Base-by-base conservation (phyloP, 2,329 filamentous ascomycete genomes). In the Fusarium graminum region DNA sequence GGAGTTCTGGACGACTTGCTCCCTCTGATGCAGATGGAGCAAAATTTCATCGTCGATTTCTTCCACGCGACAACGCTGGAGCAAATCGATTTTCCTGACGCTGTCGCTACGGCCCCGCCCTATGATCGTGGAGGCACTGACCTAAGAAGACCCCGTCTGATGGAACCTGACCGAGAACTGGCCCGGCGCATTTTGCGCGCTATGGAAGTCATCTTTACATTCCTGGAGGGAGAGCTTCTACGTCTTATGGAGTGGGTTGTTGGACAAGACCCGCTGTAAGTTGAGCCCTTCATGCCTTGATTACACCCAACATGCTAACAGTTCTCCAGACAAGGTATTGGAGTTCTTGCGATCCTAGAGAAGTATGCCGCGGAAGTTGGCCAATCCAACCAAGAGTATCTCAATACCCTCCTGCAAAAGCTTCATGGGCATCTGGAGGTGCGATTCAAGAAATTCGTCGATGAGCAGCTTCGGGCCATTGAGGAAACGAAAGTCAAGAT, bases 401-500 rank as follows among this genome's bases (percentile, higher is more conserved):
- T 97, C 25, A 90, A 93, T 51, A 90, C 88, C 50, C 83, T 91
- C 3, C 81, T 98, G 4, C 91, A 95, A 71, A 93, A 92, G 74
- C 82, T 97, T 11, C 92, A 95, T 69, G 86, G 88, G 55, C 87
- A 86, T 40, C 82, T 98, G 17, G 88, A 91, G 68, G 85, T 86
- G 4, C 86, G 92, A 4, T 97, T 97, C 80, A 89, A 86, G 63
- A 93, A 92, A 65, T 97, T 98, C 72, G 88, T 98, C 10, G 94
- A 98, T 69, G 93, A 97, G 67, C 95, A 99, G 76, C 91, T 98
- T 59, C 92, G 92, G 26, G 94, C 93, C 7, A 97, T 98, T 66
- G 95, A 98, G 79, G 95, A 98, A 63, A 98, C 94, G 38, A 98
- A 98, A 79, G 94, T 99, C 77, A 97, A 97, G 82, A 93, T 97